Evolutionary conservation across 2,329 filamentous ascomycete species (phyloP).

Genomic region (Aspergillus alliaceus): DNA sequence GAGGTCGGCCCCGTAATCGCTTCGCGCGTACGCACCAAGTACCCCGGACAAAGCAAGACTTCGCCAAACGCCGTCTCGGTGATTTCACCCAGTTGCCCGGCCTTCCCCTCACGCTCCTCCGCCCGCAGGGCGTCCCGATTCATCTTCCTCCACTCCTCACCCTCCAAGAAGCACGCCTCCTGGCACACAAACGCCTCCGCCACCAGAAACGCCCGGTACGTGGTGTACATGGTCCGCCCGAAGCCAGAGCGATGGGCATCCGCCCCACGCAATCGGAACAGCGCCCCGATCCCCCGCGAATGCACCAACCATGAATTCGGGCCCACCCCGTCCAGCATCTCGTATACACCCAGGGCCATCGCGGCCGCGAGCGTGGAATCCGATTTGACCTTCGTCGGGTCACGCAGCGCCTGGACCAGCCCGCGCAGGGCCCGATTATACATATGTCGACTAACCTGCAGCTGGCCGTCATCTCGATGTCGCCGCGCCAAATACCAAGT

Average conservation of each 20-base stretch:
- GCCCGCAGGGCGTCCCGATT: constrained; percentile 6
- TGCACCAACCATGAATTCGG: constrained; percentile 21
- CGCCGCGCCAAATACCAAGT: constrained; percentile 16
- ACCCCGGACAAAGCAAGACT: constrained; percentile 18
- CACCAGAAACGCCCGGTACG: constrained; percentile 21
- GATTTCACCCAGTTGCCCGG: constrained; percentile 13
- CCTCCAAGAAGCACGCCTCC: constrained; percentile 21
- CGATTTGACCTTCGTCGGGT: constrained; percentile 9
- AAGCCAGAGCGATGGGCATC: constrained; percentile 15
- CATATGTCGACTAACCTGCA: constrained; percentile 18
- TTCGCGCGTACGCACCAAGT: constrained; percentile 13
- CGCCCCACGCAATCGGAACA: constrained; percentile 18
- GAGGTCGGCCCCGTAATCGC: constrained; percentile 3
- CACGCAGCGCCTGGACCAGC: constrained; percentile 10
- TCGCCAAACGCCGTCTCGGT: constrained; percentile 21
- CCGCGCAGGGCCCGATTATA: constrained; percentile 17
- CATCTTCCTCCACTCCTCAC: constrained; percentile 15
- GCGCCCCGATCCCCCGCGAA: constrained; percentile 15
- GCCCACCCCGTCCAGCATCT: constrained; percentile 17
- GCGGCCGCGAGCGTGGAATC: constrained; percentile 19
- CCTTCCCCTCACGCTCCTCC: constrained; percentile 14
- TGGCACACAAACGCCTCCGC: constrained; percentile 16
- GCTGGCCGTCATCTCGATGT: constrained; percentile 11
- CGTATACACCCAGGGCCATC: constrained; percentile 19
- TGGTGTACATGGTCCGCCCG: constrained; percentile 18